These are phyloP conservation scores for Aspergillus nomiae DNA, from an alignment of 2,329 filamentous ascomycete species.

Conservation along the genomic window DNA sequence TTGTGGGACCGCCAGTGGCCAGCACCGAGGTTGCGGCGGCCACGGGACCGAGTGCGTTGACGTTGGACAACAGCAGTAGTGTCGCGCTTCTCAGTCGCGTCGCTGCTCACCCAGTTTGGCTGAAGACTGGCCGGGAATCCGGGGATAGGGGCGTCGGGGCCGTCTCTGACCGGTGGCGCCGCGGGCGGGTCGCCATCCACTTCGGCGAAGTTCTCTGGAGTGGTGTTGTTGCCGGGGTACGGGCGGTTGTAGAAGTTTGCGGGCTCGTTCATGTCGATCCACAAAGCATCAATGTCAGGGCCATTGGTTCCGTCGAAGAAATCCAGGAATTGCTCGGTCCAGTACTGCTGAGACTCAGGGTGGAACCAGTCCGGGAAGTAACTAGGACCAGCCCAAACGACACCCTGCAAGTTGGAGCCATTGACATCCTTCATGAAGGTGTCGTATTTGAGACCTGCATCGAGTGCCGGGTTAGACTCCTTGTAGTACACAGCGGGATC, in stretches of 20 bases:
- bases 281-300: conserved; percentile 74
- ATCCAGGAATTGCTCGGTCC: conserved; percentile 65
- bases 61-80: neutral
- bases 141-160: neutral
- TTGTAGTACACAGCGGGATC: conserved; percentile 55
- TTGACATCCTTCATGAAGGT: neutral
- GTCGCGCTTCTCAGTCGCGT: neutral
- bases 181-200: neutral
- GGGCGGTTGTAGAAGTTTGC: conserved; percentile 41
- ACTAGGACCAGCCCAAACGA: conserved; percentile 77
- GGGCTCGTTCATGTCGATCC: conserved; percentile 71
- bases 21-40: neutral
- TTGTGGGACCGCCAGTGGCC: neutral
- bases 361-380: conserved; percentile 79
- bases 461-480: neutral
- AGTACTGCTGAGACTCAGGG: conserved; percentile 65
- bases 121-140: neutral
- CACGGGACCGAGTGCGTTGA: neutral
- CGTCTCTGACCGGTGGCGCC: neutral
- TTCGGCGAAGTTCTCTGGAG: neutral
- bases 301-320: conserved; percentile 59
- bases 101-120: neutral
- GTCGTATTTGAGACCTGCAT: neutral
- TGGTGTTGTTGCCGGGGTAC: neutral
- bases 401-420: conserved; percentile 47